Evolutionary conservation across 176 grass and related monocot species (phyloP), one percentile per base, ranked within the genome.

Genomic region (Poa annua): DNA sequence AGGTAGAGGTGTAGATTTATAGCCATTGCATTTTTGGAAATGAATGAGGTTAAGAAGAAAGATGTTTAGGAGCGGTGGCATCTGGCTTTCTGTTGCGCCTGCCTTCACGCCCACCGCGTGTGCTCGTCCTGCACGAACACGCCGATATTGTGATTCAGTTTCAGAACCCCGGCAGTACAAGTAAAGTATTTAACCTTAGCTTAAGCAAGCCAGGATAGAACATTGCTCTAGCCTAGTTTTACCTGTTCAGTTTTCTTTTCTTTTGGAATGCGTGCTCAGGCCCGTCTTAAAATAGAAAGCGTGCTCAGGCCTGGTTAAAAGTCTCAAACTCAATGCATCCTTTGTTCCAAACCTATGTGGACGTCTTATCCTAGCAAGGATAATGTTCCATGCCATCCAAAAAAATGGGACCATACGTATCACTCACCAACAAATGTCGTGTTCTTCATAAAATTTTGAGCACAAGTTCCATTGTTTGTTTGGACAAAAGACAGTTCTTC

Each of bases 21-120:
- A 74, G 63, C 64, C 63, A 0, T 64, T 64, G 56, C 11, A 24
- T 10, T 51, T 8, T 24, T 26, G 45, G 49, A 72, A 77, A 67
- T 45, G 74, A 77, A 67, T 45, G 74, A 59, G 8, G 41, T 36
- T 19, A 0, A 13, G 10, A 13, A 70, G 84, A 38, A 70, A 32
- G 7, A 59, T 16, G 61, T 66, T 85, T 33, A 63, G 41, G 42
- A 35, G 45, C 21, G 7, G 63, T 16, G 33, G 33, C 64, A 66
- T 59, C 20, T 67, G 62, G 64, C 62, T 53, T 53, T 81, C 77
- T 20, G 87, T 85, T 85, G 10, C 33, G 60, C 12, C 62, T 45
- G 62, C 87, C 32, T 61, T 76, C 87, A 80, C 76, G 87, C 77
- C 70, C 26, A 70, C 52, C 5, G 76, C 22, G 59, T 62, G 9